Conservation (phyloP, 108 stramenopile species). For the Pseudonitzschia delicatissima region DNA sequence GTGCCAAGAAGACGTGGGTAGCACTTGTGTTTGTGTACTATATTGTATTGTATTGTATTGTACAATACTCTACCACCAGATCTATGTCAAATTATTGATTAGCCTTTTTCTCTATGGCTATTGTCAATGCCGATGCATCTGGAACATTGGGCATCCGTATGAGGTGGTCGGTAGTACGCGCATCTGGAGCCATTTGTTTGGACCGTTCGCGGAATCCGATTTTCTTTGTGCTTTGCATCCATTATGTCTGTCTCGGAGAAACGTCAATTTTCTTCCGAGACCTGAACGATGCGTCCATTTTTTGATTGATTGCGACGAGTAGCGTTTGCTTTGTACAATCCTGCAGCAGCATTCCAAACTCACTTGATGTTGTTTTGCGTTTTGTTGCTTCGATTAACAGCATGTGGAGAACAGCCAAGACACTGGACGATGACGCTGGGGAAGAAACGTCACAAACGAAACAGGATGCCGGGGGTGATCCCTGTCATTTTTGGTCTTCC, state of each 20-base stretch:
- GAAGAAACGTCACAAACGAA: background rate
- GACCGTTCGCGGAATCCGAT: constrained; percentile 43
- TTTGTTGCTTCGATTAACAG: constrained; percentile 11
- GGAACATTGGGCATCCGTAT: constrained; percentile 31
- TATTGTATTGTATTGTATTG: background rate
- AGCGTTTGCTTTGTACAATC: background rate
- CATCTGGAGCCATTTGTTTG: constrained; percentile 29
- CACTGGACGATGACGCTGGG: constrained; percentile 5
- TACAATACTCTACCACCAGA: constrained; percentile 18
- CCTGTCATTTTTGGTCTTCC: constrained; percentile 26
- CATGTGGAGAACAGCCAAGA: constrained; percentile 76
- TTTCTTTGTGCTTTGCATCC: constrained; percentile 16
- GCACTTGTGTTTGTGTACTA: background rate
- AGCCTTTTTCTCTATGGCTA: constrained; percentile 12
- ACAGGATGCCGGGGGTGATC: constrained; percentile 22
- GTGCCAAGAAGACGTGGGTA: no score
- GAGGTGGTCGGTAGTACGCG: constrained; percentile 33
- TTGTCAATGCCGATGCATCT: constrained; percentile 43
- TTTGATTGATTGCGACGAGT: background rate
- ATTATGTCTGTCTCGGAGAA: constrained; percentile 34
- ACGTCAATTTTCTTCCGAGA: constrained; percentile 17
- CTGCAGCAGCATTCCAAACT: background rate
- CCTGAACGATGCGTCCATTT: constrained; percentile 32
- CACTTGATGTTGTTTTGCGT: background rate
- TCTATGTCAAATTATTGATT: constrained; percentile 45